Base-by-base conservation (phyloP, 2,329 filamentous ascomycete species). In the Ophiostoma populinum region DNA sequence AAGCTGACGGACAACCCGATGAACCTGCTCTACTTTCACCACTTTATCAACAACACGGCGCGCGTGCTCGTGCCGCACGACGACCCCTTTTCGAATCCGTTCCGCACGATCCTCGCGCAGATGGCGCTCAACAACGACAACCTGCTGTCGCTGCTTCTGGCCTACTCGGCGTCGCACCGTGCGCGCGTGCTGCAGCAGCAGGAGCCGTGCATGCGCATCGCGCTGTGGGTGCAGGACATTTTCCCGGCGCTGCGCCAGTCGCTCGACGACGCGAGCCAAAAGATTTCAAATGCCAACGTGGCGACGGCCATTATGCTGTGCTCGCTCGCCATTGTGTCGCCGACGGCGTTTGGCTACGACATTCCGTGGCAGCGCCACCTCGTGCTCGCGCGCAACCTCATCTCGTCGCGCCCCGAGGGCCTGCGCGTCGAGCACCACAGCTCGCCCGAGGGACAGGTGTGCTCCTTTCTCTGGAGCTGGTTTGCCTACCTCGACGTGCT, bases 261-360 rank as follows among this genome's bases (percentile, higher is more conserved):
- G 1, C 61, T 90, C 16, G 62, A 67, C 39, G 65, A 74, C 36
- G 63, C 67, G 1, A 61, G 63, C 25, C 62, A 68, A 41, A 68
- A 71, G 26, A 72, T 83, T 9, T 76, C 78, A 1, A 75, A 83
- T 44, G 70, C 71, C 12, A 80, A 78, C 36, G 62, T 92, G 3
- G 80, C 81, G 1, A 82, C 80, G 0, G 78, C 81, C 7, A 85
- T 92, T 42, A 85, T 90, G 78, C 66, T 92, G 30, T 71, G 80
- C 1, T 86, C 80, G 2, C 61, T 90, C 15, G 80, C 90, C 48
- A 87, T 90, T 38, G 75, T 90, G 33, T 83, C 78, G 0, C 82
- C 82, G 0, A 77, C 75, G 38, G 78, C 79, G 0, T 87, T 90
- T 48, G 80, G 79, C 36, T 75, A 81, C n/a, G 65, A 71, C 1